Evolutionary conservation across 2,329 filamentous ascomycete species (phyloP).

Genomic region (Diplodia scrobiculata): DNA sequence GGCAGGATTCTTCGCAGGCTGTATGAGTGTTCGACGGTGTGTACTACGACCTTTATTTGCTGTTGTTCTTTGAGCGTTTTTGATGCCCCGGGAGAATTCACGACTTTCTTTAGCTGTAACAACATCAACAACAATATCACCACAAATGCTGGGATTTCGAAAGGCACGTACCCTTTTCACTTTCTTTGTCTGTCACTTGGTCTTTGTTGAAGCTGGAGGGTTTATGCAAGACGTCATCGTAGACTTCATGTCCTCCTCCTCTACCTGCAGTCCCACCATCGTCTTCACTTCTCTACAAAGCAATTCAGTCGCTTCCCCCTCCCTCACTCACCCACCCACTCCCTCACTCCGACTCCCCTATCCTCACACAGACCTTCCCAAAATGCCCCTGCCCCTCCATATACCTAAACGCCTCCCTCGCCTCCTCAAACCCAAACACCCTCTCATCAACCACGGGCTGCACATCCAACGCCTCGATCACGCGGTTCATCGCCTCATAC

Average conservation of each 20-base stretch:
- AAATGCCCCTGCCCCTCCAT: constrained; percentile 55
- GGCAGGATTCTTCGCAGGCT: background rate
- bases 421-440: constrained; percentile 56
- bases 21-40: background rate
- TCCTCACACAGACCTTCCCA: constrained; percentile 47
- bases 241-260: background rate
- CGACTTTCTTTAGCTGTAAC: background rate
- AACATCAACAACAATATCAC: background rate
- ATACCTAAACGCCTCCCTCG: constrained; percentile 55
- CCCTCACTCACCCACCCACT: background rate
- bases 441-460: constrained; percentile 62
- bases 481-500: constrained; percentile 62
- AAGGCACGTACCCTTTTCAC: background rate
- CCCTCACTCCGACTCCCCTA: background rate
- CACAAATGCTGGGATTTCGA: background rate
- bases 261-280: too few relatives aligned
- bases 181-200: background rate
- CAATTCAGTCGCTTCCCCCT: background rate
- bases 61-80: background rate
- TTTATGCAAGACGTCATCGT: background rate
- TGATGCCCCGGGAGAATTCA: background rate
- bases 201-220: background rate
- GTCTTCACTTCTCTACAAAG: background rate
- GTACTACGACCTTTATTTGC: background rate
- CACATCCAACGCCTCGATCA: constrained; percentile 61